Conservation (phyloP, 495 filamentous ascomycete species). For the Xylaria curta region DNA sequence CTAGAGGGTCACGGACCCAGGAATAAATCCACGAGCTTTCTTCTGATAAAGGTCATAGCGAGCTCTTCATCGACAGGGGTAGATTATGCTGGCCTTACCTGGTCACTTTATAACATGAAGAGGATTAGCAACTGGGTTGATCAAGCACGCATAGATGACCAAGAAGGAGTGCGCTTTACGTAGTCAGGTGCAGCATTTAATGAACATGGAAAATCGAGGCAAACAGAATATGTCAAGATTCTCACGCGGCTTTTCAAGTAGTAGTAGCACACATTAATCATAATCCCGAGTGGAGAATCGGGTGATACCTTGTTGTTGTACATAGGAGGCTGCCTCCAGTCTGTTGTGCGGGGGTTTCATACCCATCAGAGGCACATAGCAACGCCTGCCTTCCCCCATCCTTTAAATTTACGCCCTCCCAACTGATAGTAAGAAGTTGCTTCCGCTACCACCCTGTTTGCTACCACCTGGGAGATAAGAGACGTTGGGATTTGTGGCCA, state of each 20-base stretch:
- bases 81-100: not conserved
- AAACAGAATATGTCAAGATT: not conserved
- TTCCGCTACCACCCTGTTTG: slow-evolving; percentile 64
- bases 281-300: slow-evolving; percentile 43
- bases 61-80: not conserved
- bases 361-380: not conserved
- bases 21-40: not conserved
- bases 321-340: slow-evolving; percentile 19
- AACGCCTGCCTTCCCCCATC: not conserved
- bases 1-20: not conserved
- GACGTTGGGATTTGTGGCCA: slow-evolving; percentile 92
- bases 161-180: not conserved
- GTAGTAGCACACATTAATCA: slow-evolving; percentile 39
- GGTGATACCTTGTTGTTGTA: slow-evolving; percentile 35
- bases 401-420: slow-evolving; percentile 44
- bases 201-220: not conserved
- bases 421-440: slow-evolving; percentile 63
- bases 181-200: not conserved
- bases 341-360: not conserved
- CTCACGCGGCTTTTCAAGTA: slow-evolving; percentile 19
- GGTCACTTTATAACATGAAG: not conserved
- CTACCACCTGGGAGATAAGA: slow-evolving; percentile 86
- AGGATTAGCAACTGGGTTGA: not conserved
- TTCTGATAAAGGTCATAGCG: not conserved
- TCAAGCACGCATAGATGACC: not conserved